Evolutionary conservation across 345 rosid genomes (phyloP).

Genomic region (Salix caprea): DNA sequence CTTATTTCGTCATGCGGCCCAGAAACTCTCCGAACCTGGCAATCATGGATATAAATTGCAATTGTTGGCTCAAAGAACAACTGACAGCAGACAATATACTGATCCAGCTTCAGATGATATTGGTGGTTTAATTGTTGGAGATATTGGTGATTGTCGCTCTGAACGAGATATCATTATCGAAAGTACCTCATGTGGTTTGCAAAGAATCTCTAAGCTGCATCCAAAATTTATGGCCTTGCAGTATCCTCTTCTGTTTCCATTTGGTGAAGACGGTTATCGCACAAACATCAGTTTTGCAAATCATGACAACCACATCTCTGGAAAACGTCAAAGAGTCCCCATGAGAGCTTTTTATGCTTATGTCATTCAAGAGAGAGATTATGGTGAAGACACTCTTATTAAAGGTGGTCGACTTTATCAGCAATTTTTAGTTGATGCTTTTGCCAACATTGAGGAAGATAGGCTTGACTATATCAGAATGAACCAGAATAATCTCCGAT

Average conservation of each 20-base stretch:
- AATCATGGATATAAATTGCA: too few species aligned
- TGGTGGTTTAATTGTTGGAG: background rate
- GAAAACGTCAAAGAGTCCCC: background rate
- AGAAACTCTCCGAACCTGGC: too few species aligned
- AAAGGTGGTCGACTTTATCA: background rate
- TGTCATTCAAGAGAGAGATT: background rate
- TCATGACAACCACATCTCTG: fast-evolving
- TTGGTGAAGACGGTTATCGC: background rate
- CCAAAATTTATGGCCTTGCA: background rate
- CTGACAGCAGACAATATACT: background rate
- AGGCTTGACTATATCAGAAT: background rate
- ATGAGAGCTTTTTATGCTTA: background rate
- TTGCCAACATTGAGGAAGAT: background rate
- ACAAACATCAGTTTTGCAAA: background rate
- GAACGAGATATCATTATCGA: background rate
- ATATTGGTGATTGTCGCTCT: background rate
- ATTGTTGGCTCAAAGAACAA: background rate
- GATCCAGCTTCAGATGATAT: background rate
- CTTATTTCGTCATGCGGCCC: too few species aligned
- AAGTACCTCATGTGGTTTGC: fast-evolving
- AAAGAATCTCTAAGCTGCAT: background rate
- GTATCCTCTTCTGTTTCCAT: background rate
- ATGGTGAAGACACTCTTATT: fast-evolving
- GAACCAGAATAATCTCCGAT: background rate
- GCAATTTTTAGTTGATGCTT: background rate